Base-by-base conservation (phyloP, 139 green algal genomes). In the Eudorina sp. region DNA sequence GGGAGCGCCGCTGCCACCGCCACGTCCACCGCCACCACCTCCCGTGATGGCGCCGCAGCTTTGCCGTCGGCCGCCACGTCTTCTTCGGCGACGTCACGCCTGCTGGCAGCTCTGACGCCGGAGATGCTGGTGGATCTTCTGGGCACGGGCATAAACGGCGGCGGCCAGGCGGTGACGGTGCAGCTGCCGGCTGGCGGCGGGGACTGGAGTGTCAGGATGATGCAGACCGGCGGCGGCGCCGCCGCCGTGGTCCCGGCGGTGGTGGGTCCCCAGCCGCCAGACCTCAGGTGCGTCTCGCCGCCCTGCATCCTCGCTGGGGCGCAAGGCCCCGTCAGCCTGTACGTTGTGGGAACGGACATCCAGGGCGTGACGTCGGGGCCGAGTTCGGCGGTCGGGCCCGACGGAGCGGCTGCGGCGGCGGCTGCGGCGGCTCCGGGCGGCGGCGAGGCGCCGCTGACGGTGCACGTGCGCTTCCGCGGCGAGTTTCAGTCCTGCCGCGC, bases 241-340 rank as follows among this genome's bases (percentile, higher is more conserved):
- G 27, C 40, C 34, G 27, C 27, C 7, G 77, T 27, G 53, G 21
- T 13, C 2, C 34, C 0, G 48, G 31, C 29, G 29, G 48, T 16
- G 31, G n/a, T 19, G 55, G 18, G 38, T 27, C 38, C 29, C 9
- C 7, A 41, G 58, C 55, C 60, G 27, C 79, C 79, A 5, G 60
- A 86, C 43, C 79, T 86, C 19, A 45, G 53, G 13, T 86, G 79
- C 62, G 40, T 86, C 19, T 86, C 79, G 60, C 79, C 79, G 41
- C 58, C 60, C 5, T 86, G 79, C 29, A 41, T 86, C 21, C 21
- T 86, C n/a, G 79, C 79, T 27, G 79, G 79, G 0, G 29, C 60
- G 1, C 41, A n/a, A 1, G 79, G 40, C 2, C 79, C 79, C 0
- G 55, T 86, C 11, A 62, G 62, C 14, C 31, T 86, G 58, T 86